phyloP scores from a whole-genome alignment of 495 filamentous ascomycete genomes.

The Podospora comata region DNA sequence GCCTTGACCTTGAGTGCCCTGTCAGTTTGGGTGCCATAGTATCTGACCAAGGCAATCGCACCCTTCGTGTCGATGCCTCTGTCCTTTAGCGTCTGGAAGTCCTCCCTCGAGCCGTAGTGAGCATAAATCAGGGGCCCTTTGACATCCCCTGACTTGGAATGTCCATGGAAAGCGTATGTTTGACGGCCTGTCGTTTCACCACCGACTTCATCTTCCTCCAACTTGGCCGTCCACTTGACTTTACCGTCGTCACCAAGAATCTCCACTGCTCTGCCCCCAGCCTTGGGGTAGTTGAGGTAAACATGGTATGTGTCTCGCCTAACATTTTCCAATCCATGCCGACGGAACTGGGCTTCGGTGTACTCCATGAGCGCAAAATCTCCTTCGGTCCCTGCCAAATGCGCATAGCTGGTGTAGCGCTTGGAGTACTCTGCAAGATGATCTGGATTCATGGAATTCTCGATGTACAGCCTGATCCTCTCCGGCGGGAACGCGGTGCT shows the following conservation, averaged over 20 bases:
- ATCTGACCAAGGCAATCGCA: conserved; percentile 77
- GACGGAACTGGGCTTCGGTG: conserved; percentile 68
- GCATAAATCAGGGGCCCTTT: conserved; percentile 92
- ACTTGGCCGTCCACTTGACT: conserved; percentile 70
- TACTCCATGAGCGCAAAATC: conserved; percentile 79
- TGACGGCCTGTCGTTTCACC: conserved; percentile 54
- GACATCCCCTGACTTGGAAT: conserved; percentile 83
- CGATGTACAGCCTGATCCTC: conserved; percentile 65
- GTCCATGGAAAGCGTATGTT: conserved; percentile 78
- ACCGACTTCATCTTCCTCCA: conserved; percentile 70
- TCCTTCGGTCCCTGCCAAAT: conserved; percentile 88
- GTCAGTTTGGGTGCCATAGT: conserved; percentile 71
- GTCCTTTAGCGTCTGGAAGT: conserved; percentile 70
- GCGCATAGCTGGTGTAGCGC: conserved; percentile 73
- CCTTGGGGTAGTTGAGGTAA: conserved; percentile 87
- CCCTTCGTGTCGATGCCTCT: conserved; percentile 70
- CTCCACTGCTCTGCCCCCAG: conserved; percentile 72
- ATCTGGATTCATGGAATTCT: conserved; percentile 61
- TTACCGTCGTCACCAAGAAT: conserved; percentile 66
- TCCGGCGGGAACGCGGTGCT: conserved; percentile 61
- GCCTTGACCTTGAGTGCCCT: conserved; percentile 81
- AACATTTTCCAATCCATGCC: conserved; percentile 68
- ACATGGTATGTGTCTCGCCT: conserved; percentile 73
- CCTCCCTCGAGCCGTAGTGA: conserved; percentile 82
- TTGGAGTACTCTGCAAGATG: conserved; percentile 66